Conservation (phyloP, 139 green algal species). For the Chlamydomonas sp. region DNA sequence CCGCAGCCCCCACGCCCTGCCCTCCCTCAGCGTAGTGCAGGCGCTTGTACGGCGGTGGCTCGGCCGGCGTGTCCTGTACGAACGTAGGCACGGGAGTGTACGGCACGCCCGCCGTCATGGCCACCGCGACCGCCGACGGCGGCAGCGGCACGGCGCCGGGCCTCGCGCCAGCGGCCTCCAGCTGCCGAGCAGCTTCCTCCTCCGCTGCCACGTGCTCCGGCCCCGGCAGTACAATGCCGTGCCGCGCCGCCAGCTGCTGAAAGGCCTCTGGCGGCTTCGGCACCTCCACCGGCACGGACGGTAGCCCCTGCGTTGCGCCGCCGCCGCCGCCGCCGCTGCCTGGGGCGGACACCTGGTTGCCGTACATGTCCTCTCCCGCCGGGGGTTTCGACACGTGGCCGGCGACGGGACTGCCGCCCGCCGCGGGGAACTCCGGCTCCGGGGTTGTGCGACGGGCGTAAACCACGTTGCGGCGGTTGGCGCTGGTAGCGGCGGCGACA, state of each 20-base stretch:
- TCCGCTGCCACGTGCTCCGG: not conserved
- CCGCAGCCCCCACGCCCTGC: no score
- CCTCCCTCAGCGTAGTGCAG: not conserved
- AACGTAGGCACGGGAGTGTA: not conserved
- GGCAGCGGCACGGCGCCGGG: not conserved
- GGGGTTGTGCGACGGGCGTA: no score
- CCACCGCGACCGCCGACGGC: not conserved
- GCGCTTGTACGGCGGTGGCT: constrained; percentile 10
- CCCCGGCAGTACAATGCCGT: constrained; percentile 23
- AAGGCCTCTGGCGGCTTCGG: constrained; percentile 15
- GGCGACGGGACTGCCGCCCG: no score
- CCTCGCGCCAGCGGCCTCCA: not conserved
- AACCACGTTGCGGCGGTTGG: no score
- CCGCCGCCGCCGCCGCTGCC: not conserved
- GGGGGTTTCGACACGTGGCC: no score
- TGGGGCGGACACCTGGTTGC: no score
- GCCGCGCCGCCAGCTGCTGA: constrained; percentile 14
- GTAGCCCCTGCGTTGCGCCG: not conserved
- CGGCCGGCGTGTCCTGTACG: not conserved
- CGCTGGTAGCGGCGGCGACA: no score
- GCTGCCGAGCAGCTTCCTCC: not conserved
- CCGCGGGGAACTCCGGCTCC: no score
- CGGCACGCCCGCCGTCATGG: not conserved
- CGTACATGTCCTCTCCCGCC: no score
- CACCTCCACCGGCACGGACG: not conserved